A percentile compares a stretch with the other conserved stretches of the same genome.
These are phyloP conservation scores for Graphilbum ipis-grandicollis DNA, from an alignment of 2,329 filamentous ascomycete species.

Conservation along the genomic window DNA sequence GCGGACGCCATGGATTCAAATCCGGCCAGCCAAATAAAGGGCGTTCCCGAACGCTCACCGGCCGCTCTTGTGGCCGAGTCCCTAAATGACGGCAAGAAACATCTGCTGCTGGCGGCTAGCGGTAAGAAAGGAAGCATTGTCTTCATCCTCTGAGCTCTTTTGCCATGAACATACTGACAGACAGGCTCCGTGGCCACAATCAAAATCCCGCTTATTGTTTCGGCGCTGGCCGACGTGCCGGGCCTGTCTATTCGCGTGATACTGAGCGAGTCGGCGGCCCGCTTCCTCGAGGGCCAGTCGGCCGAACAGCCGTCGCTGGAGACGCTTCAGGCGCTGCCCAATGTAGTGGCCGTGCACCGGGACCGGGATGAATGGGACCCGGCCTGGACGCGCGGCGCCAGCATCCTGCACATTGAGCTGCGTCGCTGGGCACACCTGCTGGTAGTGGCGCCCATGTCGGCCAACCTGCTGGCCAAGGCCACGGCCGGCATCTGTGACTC, in stretches of 20 bases:
- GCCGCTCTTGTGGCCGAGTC: conserved; percentile 17
- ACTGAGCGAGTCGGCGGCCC: conserved; percentile 53
- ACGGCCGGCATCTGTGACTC: conserved; percentile 60
- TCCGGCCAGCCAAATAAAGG: not conserved
- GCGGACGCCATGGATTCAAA: not conserved
- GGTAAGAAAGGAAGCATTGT: conserved; percentile 14
- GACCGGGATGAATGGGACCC: conserved; percentile 64
- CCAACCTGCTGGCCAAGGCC: conserved; percentile 77
- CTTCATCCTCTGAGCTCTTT: no score
- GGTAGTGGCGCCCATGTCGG: conserved; percentile 63
- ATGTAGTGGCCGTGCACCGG: conserved; percentile 65
- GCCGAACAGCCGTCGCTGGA: conserved; percentile 56
- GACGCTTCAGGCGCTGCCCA: conserved; percentile 39
- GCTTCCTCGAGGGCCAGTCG: conserved; percentile 63
- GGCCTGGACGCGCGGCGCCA: conserved; percentile 62
- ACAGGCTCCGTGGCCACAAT: conserved; percentile 63
- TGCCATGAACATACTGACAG: not conserved
- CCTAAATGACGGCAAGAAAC: conserved; percentile 21
- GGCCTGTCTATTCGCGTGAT: conserved; percentile 68
- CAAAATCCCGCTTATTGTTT: conserved; percentile 54
- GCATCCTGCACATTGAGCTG: conserved; percentile 81
- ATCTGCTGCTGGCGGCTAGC: conserved; percentile 23
- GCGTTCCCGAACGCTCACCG: conserved; percentile 1
- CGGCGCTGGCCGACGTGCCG: conserved; percentile 27
- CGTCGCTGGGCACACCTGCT: conserved; percentile 64